Evolutionary conservation across 495 filamentous ascomycete genomes (phyloP).

Genomic region (Daldinia loculata): DNA sequence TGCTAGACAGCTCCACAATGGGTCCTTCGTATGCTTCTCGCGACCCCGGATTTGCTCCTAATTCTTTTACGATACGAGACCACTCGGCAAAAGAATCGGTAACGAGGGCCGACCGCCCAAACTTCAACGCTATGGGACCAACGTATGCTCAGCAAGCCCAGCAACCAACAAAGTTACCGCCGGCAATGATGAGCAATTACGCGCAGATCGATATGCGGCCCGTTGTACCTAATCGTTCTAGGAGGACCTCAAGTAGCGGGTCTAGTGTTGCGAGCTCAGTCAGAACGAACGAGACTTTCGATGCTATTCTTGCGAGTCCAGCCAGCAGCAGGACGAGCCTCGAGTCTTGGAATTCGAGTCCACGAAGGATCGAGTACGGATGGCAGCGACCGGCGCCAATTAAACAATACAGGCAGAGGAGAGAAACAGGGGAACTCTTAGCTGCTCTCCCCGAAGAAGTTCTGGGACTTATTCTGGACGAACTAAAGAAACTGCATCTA

Average conservation of each 20-base stretch:
- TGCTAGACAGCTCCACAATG: conserved; percentile 27
- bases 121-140: conserved; percentile 31
- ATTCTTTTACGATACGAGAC: conserved; percentile 28
- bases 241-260: conserved; percentile 35
- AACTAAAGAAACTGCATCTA: conserved; percentile 58
- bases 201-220: conserved; percentile 44
- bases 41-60: conserved; percentile 30
- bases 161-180: conserved; percentile 29
- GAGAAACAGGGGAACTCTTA: conserved; percentile 59
- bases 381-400: conserved; percentile 53
- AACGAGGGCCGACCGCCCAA: conserved; percentile 32
- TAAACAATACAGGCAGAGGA: conserved; percentile 48
- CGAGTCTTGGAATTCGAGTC: conserved; percentile 50
- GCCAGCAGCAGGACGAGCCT: conserved; percentile 54
- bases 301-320: conserved; percentile 43
- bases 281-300: conserved; percentile 43
- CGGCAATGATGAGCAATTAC: conserved; percentile 44
- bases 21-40: conserved; percentile 22
- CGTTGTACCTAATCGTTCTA: conserved; percentile 30
- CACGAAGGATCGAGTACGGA: conserved; percentile 40
- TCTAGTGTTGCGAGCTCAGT: conserved; percentile 43
- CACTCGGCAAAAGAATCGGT: conserved; percentile 4
- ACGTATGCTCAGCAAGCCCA: conserved; percentile 30
- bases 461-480: conserved; percentile 60
- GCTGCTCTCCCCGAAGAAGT: conserved; percentile 66